A percentile compares a stretch with the other conserved stretches of the same genome.
These are phyloP conservation scores for Tricharina praecox DNA, from an alignment of 495 filamentous ascomycete species.

Conservation along the genomic window DNA sequence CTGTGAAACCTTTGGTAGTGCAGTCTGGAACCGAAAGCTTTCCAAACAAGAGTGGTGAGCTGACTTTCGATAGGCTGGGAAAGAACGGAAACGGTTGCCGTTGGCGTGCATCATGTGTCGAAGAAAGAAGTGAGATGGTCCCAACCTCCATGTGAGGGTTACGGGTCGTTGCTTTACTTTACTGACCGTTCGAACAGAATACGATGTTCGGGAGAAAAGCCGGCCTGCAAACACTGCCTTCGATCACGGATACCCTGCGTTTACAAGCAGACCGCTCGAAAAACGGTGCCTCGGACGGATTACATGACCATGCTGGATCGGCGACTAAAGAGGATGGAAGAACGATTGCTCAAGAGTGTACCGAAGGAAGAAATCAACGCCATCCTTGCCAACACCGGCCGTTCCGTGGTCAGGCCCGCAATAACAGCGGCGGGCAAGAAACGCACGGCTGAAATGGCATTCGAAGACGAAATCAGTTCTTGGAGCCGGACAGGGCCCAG, in stretches of 20 bases:
- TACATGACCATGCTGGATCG: constrained; percentile 99
- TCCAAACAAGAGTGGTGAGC: too few relatives aligned
- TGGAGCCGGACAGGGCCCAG: constrained; percentile 47
- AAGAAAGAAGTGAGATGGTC: constrained; percentile 50
- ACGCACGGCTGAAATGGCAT: constrained; percentile 72
- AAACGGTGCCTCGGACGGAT: constrained; percentile 88
- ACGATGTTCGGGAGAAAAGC: constrained; percentile 92
- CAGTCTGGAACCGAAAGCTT: too few relatives aligned
- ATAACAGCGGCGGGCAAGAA: constrained; percentile 55
- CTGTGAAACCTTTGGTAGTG: too few relatives aligned
- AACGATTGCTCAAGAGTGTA: constrained; percentile 88
- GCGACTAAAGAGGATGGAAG: constrained; percentile 84
- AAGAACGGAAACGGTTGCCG: constrained; percentile 83
- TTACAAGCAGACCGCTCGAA: constrained; percentile 93
- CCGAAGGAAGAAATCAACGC: constrained; percentile 59
- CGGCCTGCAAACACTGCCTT: constrained; percentile 90
- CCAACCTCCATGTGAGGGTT: not conserved
- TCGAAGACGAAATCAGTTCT: constrained; percentile 61
- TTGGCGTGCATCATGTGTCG: constrained; percentile 92
- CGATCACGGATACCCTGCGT: constrained; percentile 88
- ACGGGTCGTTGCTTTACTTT: not conserved
- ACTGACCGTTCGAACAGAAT: constrained; percentile 31
- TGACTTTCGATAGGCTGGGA: constrained; percentile 46
- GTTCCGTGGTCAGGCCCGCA: constrained; percentile 66
- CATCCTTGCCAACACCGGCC: constrained; percentile 33